Percentiles rank a stretch among this genome's conserved stretches.
These are phyloP conservation scores for Ascochyta fabae DNA, from an alignment of 2,329 filamentous ascomycete species.

Conservation along the genomic window DNA sequence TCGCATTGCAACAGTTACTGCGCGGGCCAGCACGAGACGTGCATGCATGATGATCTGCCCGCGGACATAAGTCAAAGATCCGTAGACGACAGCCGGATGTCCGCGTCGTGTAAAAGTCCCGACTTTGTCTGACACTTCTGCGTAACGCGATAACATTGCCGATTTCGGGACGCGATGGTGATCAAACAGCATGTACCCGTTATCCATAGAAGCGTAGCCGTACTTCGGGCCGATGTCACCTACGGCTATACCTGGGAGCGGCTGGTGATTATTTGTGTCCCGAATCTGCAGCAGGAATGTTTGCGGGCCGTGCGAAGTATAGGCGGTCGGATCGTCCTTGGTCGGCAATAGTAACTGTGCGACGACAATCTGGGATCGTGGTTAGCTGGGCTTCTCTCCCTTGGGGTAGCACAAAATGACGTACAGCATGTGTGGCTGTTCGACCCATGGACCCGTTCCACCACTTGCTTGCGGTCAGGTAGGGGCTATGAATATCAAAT, in stretches of 20 bases:
- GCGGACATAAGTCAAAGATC: slow-evolving; percentile 58
- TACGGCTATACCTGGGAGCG: slow-evolving; percentile 57
- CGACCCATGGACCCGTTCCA: slow-evolving; percentile 62
- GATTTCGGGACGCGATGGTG: slow-evolving; percentile 55
- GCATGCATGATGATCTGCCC: slow-evolving; percentile 59
- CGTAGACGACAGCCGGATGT: slow-evolving; percentile 59
- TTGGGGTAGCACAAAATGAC: slow-evolving; percentile 18
- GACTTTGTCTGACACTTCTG: slow-evolving; percentile 55
- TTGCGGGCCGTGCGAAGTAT: slow-evolving; percentile 58
- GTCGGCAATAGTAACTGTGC: slow-evolving; percentile 58
- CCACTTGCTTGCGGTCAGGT: slow-evolving; percentile 61
- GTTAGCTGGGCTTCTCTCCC: slow-evolving; percentile 10
- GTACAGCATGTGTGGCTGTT: slow-evolving; percentile 60
- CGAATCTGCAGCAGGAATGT: slow-evolving; percentile 61
- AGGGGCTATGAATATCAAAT: slow-evolving; percentile 60
- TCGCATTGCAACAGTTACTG: slow-evolving; percentile 60
- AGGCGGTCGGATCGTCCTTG: slow-evolving; percentile 34
- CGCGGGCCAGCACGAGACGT: slow-evolving; percentile 59
- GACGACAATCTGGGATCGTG: slow-evolving; percentile 53
- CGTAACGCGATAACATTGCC: slow-evolving; percentile 59
- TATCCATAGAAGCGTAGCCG: slow-evolving; percentile 61
- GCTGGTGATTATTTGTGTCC: slow-evolving; percentile 56
- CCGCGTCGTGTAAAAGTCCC: slow-evolving; percentile 55
- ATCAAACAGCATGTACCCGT: slow-evolving; percentile 62
- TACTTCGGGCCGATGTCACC: slow-evolving; percentile 65